Evolutionary conservation across 495 filamentous ascomycete genomes (phyloP), one percentile per base, ranked within the genome.

Genomic region (Tuber brumale): DNA sequence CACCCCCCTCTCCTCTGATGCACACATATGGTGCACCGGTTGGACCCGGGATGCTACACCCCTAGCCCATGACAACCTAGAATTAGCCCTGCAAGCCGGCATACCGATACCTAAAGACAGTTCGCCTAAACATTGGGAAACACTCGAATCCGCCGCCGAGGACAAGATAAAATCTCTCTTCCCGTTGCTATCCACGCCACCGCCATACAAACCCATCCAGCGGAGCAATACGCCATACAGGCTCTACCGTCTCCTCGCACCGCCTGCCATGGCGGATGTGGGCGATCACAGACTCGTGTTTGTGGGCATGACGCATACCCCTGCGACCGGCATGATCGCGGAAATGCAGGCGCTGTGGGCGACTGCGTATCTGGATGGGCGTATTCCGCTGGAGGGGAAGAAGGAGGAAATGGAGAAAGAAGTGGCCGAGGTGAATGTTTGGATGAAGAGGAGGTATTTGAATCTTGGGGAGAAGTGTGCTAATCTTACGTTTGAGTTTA

Each of bases 341-440:
- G 82, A 85, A 71, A 69, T 83, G 21, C 74, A 77, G 70, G 75
- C 81, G 10, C 76, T 84, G 1, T 84, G 83, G 83, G 79, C 57
- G 6, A 74, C 80, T 14, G 81, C 83, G 9, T 84, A 83, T 70
- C 48, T 84, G 14, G 78, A 80, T 41, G 76, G 75, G 14, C 44
- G 79, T 19, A 66, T 82, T 12, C 74, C 73, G 35, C 31, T 74
- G 5, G 45, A 73, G 48, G 71, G 61, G 39, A 75, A 45, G 57
- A 70, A 73, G 19, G 14, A 71, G 5, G 73, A 71, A 2, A 79
- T 83, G 39, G 75, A 84, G 35, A 37, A 21, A 0, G 83, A 84
- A 39, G 74, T 84, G 42, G 82, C 76, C 0, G 70, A 70, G 14
- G n/a, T 45, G 7, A 71, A 75, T 21, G 75, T 78, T 18, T 84